Evolutionary conservation across 805 yeast species (phyloP), one percentile per base, ranked within the genome.

Genomic region (Kuraishia borneana): DNA sequence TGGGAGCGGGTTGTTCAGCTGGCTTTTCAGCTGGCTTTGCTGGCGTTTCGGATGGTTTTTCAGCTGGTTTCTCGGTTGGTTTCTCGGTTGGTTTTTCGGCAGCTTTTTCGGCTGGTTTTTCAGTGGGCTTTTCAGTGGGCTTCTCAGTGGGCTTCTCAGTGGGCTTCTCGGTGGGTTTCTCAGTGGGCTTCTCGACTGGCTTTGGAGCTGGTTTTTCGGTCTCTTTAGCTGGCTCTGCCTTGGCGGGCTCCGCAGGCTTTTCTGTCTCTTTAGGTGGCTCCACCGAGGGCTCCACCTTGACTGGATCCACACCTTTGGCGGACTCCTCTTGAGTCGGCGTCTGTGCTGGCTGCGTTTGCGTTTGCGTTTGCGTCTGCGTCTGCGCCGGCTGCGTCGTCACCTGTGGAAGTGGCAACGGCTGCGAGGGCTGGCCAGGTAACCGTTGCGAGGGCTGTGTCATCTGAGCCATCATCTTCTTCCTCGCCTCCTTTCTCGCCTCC

Each of bases 231-330:
- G 21, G 23, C 21, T 26, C 30, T 18, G 35, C 19, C 14, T 26
- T 6, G 6, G 27, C 16, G 9, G 21, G 18, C 18, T 32, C 30
- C 36, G 44, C 21, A 34, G 40, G 28, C 41, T 36, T 34, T 34
- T 33, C 33, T 31, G 35, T 16, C 13, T 34, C 39, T 32, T 26
- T 37, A 19, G 45, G 41, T 41, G 37, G 35, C 40, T 30, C 31
- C 36, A 41, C 26, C 44, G 37, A 30, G 29, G 40, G 42, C 31
- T 54, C 51, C 33, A 47, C 43, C 39, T 42, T 43, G 44, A 47
- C 40, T 56, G 61, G 38, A 54, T 56, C 27, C 51, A 58, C 38
- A 57, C 54, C 44, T 53, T 58, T 44, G 30, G 41, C 35, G 47
- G 48, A 32, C 49, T 54, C 34, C 41, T 31, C 28, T 32, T 36